These are phyloP conservation scores for Parathielavia hyrcaniae DNA, from an alignment of 495 filamentous ascomycete genomes.

Conservation along the genomic window DNA sequence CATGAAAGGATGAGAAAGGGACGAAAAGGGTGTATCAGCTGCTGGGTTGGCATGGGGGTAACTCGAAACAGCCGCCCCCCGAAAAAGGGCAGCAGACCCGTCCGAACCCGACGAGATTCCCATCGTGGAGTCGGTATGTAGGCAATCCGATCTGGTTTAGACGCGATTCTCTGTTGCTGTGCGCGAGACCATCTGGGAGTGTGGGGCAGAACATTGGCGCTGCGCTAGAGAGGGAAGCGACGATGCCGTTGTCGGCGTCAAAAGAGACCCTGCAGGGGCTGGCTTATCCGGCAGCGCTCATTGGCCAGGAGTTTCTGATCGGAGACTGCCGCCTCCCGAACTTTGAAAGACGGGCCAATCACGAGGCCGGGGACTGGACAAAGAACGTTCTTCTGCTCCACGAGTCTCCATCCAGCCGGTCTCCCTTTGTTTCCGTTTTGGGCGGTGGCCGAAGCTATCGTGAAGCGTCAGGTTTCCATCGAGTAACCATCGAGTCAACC, in stretches of 20 bases:
- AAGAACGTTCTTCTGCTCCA: not conserved
- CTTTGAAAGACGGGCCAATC: not conserved
- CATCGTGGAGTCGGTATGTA: not conserved
- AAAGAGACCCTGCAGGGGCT: not conserved
- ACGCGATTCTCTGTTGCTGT: not conserved
- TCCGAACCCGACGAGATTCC: not conserved
- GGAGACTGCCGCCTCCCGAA: constrained; percentile 10
- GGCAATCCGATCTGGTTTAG: not conserved
- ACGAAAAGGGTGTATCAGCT: not conserved
- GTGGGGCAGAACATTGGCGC: constrained; percentile 1
- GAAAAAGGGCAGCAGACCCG: not conserved
- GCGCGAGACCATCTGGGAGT: not conserved
- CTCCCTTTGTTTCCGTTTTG: constrained; percentile 18
- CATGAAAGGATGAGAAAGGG: not conserved
- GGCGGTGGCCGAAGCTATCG: constrained; percentile 24
- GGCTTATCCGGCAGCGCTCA: constrained; percentile 1
- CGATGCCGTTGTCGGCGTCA: constrained; percentile 3
- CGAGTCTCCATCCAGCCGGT: not conserved
- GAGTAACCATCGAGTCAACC: constrained; percentile 37
- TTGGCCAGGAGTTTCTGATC: not conserved
- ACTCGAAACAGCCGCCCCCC: not conserved
- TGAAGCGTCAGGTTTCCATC: constrained; percentile 30
- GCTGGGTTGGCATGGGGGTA: not conserved
- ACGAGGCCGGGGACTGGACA: not conserved
- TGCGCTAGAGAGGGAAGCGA: not conserved